Percentiles rank a stretch among this genome's conserved stretches.
Conservation (phyloP, 2,329 filamentous ascomycete genomes). For the Fusarium sp. region DNA sequence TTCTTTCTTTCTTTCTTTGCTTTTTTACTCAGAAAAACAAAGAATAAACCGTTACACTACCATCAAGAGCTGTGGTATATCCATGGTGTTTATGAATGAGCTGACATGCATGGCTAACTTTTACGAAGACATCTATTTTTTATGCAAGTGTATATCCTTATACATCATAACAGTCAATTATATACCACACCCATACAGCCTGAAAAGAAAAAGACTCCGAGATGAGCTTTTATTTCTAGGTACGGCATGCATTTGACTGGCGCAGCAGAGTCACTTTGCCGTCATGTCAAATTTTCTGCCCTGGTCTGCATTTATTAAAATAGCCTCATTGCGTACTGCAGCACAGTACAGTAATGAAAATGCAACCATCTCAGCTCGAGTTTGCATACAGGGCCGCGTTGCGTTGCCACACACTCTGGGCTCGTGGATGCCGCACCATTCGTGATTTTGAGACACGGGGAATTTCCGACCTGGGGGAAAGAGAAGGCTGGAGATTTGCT, state of each 20-base stretch:
- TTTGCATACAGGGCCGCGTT: constrained; percentile 7
- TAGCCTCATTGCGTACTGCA: background rate
- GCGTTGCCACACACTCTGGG: background rate
- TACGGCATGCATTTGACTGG: background rate
- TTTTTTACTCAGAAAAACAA: background rate
- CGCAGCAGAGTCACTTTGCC: background rate
- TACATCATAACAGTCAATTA: constrained; percentile 1
- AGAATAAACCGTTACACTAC: background rate
- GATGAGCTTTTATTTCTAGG: constrained; percentile 10
- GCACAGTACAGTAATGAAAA: background rate
- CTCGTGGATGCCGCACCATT: constrained; percentile 1
- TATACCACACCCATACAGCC: background rate
- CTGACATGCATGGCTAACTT: background rate
- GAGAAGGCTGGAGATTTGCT: constrained; percentile 1
- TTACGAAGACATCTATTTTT: background rate
- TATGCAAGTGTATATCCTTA: background rate
- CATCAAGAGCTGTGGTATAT: background rate
- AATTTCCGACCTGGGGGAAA: background rate
- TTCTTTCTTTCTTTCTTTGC: background rate
- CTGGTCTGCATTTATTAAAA: constrained; percentile 10
- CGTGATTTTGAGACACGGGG: constrained; percentile 1
- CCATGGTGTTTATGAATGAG: background rate
- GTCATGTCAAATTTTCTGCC: background rate
- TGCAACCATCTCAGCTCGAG: constrained; percentile 26
- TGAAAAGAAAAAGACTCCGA: constrained; percentile 1